Evolutionary conservation across 768 basidiomycete genomes (phyloP), one percentile per base, ranked within the genome.

Genomic region (Termitomyces heimii): DNA sequence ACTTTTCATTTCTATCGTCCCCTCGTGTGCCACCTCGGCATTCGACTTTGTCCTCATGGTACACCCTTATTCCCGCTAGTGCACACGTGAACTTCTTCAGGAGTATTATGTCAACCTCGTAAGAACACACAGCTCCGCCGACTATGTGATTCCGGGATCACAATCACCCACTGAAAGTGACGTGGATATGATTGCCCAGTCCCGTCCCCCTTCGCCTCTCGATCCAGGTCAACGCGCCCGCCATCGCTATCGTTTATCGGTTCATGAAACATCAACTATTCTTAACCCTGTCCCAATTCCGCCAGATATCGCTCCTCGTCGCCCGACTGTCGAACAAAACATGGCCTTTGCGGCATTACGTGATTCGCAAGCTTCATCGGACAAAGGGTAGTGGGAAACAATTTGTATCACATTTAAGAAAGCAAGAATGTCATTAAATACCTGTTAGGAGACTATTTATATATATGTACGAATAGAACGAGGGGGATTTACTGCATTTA

Each of bases 81-180:
- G 91, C 77, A 93, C 91, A 22, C 84, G 88, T 60, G 92, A 95
- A 64, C 79, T 92, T 63, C 82, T 97, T 42, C 91, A 97, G 72
- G 86, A 92, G 66, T 98, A 96, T 73, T 97, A 96, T 77, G 78
- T 90, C 74, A 96, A 91, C 68, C 89, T 98, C 67, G 89, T 94
- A 57, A 83, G 89, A 56, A 92, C 92, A 12, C 88, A 95, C 69
- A 88, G 83, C 69, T 73, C 73, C 24, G 84, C 82, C 59, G 72
- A 70, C 56, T 90, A 78, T 66, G 70, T 74, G 60, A 78, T 88
- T 65, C 70, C 70, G 34, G 82, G 82, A 22, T 66, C 75, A 40
- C 70, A 75, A 34, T 68, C 70, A 31, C 69, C 73, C 40, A 66
- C 64, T 60, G 82, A 83, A 63, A 83, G 82, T 68, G 82, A 85